Evolutionary conservation across 495 filamentous ascomycete species (phyloP).

Genomic region (Xylaria intraflava): DNA sequence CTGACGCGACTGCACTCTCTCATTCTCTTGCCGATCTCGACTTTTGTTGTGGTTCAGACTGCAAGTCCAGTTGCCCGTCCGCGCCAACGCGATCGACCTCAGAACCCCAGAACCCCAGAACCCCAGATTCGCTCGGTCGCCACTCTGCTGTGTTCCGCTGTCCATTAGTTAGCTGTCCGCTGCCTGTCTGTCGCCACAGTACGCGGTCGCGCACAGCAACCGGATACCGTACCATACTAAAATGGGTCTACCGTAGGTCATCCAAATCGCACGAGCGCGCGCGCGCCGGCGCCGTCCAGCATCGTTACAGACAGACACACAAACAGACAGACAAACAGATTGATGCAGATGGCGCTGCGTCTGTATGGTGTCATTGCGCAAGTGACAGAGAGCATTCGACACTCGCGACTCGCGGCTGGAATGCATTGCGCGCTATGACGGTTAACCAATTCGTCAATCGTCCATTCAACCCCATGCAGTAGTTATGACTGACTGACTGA

Average conservation of each 20-base stretch:
- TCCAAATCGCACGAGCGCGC: constrained; percentile 18
- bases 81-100: too few relatives aligned
- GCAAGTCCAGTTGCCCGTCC: too few relatives aligned
- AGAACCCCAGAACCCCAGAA: too few relatives aligned
- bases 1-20: too few relatives aligned
- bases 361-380: background rate
- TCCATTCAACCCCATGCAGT: background rate
- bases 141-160: background rate
- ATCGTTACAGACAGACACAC: background rate
- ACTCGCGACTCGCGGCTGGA: background rate
- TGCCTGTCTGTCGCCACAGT: constrained; percentile 4
- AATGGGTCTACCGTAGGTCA: constrained; percentile 80
- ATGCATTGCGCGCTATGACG: background rate
- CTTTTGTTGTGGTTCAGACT: too few relatives aligned
- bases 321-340: background rate
- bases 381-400: background rate
- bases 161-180: background rate
- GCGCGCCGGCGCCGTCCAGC: background rate
- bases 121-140: background rate
- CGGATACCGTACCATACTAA: constrained; percentile 18
- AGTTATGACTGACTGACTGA: background rate
- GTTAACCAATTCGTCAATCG: background rate
- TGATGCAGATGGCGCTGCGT: background rate
- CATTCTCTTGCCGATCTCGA: too few relatives aligned
- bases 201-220: constrained; percentile 5